These are phyloP conservation scores for Suhomyces bolitotheri DNA, from an alignment of 1,139 yeast genomes.

Conservation along the genomic window DNA sequence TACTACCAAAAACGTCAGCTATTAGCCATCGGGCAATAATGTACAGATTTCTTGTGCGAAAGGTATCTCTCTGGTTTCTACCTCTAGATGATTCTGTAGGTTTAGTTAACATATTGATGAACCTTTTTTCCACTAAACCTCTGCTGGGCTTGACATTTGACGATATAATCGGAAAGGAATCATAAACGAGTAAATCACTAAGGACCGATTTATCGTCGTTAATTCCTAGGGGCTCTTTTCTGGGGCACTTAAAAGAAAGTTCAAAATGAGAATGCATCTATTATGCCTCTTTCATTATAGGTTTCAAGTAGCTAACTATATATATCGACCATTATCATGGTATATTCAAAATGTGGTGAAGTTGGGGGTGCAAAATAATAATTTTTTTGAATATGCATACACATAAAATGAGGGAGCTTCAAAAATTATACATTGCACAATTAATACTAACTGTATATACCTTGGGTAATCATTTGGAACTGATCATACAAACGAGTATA, in stretches of 20 bases:
- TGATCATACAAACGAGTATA: constrained; percentile 93
- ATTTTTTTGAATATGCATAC: too few species aligned
- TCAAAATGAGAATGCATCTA: neutral
- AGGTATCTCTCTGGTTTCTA: constrained; percentile 6
- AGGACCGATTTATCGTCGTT: neutral
- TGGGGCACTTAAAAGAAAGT: neutral
- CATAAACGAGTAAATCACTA: neutral
- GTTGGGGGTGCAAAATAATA: too few species aligned
- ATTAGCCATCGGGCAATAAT: constrained; percentile 23
- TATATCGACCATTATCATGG: too few species aligned
- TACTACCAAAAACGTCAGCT: constrained; percentile 10
- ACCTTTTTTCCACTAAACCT: neutral
- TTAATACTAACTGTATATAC: constrained; percentile 85
- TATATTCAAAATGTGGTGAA: too few species aligned
- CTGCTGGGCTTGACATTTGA: neutral
- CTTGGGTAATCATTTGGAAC: constrained; percentile 90
- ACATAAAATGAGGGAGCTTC: too few species aligned
- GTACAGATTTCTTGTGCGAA: constrained; percentile 24
- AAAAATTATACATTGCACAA: too few species aligned
- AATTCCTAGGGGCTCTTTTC: neutral
- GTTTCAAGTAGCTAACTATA: too few species aligned
- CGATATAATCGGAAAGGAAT: neutral
- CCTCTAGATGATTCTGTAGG: neutral
- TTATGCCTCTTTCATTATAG: too few species aligned
- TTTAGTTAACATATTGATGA: neutral